These are phyloP conservation scores for Xylaria curta DNA, from an alignment of 495 filamentous ascomycete species.

Conservation along the genomic window DNA sequence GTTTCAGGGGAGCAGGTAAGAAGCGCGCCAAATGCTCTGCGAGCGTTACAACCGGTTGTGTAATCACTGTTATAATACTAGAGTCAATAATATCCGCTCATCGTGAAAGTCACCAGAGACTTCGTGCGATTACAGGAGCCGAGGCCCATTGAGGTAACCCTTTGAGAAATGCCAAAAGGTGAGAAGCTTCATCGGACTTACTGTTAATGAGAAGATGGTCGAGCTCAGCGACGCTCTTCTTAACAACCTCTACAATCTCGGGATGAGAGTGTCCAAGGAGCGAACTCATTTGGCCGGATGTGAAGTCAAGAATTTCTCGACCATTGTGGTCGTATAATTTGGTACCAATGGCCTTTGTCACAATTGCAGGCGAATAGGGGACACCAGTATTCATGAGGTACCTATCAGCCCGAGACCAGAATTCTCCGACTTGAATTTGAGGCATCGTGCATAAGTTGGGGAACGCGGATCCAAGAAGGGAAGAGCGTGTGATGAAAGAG, in stretches of 20 bases:
- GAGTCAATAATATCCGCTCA: too few relatives aligned
- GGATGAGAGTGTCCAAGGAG: conserved; percentile 64
- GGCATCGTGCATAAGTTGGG: background rate
- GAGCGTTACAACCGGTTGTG: conserved; percentile 56
- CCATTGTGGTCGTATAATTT: conserved; percentile 34
- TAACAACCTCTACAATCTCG: conserved; percentile 59
- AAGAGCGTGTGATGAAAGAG: background rate
- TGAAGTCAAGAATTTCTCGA: conserved; percentile 58
- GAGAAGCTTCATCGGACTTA: too few relatives aligned
- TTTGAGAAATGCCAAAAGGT: too few relatives aligned
- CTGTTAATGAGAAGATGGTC: conserved; percentile 62
- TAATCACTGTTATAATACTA: conserved; percentile 43
- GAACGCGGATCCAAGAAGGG: background rate
- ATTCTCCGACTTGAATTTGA: conserved; percentile 4
- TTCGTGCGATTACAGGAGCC: too few relatives aligned
- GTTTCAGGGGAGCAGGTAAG: conserved; percentile 55
- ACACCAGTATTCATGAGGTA: conserved; percentile 34
- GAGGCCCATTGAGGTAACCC: too few relatives aligned
- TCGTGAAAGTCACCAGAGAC: too few relatives aligned
- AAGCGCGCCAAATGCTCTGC: conserved; percentile 52
- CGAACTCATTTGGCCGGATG: conserved; percentile 63
- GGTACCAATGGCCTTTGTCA: conserved; percentile 26
- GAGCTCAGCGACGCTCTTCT: conserved; percentile 48
- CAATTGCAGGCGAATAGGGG: conserved; percentile 28
- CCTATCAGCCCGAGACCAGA: conserved; percentile 25